A percentile compares a stretch with the other conserved stretches of the same genome.
Conservation (phyloP, 2,329 filamentous ascomycete genomes). For the Arthrobotrys entomopaga region DNA sequence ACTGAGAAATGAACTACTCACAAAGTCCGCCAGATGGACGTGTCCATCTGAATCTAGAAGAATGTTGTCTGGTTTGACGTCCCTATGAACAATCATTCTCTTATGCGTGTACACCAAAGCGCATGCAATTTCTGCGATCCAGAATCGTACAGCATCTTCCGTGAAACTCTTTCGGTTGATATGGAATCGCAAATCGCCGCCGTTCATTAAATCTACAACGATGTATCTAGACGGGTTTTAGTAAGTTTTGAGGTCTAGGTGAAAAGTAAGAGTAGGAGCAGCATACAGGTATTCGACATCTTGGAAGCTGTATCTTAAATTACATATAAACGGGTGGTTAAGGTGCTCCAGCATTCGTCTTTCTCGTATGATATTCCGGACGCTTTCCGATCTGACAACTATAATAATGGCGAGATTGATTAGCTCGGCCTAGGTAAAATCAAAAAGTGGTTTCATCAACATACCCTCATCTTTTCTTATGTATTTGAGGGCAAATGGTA, state of each 20-base stretch:
- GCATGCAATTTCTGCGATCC: slow-evolving; percentile 94
- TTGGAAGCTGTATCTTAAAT: slow-evolving; percentile 98
- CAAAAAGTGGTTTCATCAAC: slow-evolving; percentile 57
- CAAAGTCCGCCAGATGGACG: slow-evolving; percentile 97
- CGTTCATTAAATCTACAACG: slow-evolving; percentile 97
- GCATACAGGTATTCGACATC: slow-evolving; percentile 97
- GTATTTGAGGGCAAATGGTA: slow-evolving; percentile 97
- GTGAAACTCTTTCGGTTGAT: slow-evolving; percentile 98
- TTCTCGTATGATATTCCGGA: slow-evolving; percentile 97
- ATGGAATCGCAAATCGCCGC: slow-evolving; percentile 94
- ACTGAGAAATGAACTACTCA: slow-evolving; percentile 66
- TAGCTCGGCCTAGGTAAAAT: slow-evolving; percentile 9
- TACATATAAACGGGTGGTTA: slow-evolving; percentile 97
- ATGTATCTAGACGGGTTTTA: slow-evolving; percentile 72
- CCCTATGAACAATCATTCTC: slow-evolving; percentile 88
- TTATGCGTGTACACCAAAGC: slow-evolving; percentile 86
- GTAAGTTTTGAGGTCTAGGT: slow-evolving; percentile 53
- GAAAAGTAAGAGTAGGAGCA: not conserved
- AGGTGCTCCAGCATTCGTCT: slow-evolving; percentile 97
- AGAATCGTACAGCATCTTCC: slow-evolving; percentile 94
- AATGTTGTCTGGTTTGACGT: slow-evolving; percentile 92
- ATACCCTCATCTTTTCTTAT: slow-evolving; percentile 97
- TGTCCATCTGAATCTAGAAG: slow-evolving; percentile 88
- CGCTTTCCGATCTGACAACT: slow-evolving; percentile 98
- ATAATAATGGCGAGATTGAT: slow-evolving; percentile 55